Evolutionary conservation across 2,329 filamentous ascomycete genomes (phyloP).

Genomic region (Claviceps lovelessii): DNA sequence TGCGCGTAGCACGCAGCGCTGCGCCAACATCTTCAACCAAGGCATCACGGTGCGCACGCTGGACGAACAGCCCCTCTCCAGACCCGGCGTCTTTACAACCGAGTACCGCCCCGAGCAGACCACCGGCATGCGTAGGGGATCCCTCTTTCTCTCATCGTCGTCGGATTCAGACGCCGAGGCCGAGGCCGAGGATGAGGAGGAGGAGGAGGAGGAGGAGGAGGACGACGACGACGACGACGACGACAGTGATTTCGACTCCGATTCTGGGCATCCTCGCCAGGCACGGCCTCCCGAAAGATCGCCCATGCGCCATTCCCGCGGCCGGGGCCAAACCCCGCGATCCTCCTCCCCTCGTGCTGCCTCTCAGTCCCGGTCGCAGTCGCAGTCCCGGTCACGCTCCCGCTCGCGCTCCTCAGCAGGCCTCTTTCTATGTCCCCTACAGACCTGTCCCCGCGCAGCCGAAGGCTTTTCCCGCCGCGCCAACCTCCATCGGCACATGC

Average conservation of each 20-base stretch:
- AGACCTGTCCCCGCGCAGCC: conserved; percentile 21
- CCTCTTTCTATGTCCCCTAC: conserved; percentile 23
- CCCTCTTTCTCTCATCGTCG: conserved; percentile 1
- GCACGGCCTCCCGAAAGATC: background rate
- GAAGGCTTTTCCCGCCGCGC: conserved; percentile 21
- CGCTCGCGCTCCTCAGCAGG: conserved; percentile 16
- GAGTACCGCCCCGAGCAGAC: conserved; percentile 19
- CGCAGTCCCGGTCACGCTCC: conserved; percentile 6
- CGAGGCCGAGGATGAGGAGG: background rate
- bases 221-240: conserved; percentile 1
- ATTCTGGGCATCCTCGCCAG: conserved; percentile 14
- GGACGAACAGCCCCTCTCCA: conserved; percentile 17
- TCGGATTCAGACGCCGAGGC: conserved; percentile 5
- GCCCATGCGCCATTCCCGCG: conserved; percentile 1
- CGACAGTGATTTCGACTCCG: conserved; percentile 13
- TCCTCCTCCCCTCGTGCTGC: background rate
- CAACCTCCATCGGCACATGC: conserved; percentile 25
- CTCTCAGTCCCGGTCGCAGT: conserved; percentile 4
- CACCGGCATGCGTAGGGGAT: background rate
- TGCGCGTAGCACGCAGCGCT: conserved; percentile 56
- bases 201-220: too few species aligned
- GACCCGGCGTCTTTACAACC: conserved; percentile 12
- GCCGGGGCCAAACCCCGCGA: background rate
- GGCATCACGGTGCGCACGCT: conserved; percentile 51
- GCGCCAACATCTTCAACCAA: conserved; percentile 60